Conservation (phyloP, 2,329 filamentous ascomycete genomes). For the Leptographium wingfieldii region DNA sequence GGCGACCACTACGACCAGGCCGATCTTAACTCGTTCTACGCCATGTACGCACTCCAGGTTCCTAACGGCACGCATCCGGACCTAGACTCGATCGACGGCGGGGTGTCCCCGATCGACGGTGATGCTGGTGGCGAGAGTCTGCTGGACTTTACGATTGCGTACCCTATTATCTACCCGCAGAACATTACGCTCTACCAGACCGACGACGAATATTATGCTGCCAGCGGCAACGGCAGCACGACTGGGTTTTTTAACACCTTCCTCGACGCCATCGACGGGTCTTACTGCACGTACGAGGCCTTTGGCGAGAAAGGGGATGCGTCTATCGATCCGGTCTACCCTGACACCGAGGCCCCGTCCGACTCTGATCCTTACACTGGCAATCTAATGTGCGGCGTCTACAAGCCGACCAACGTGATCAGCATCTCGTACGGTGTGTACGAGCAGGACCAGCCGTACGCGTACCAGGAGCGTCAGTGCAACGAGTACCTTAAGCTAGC, state of each 20-base stretch:
- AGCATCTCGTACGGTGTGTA: constrained; percentile 41
- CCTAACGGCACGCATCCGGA: constrained; percentile 31
- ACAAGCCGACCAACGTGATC: constrained; percentile 39
- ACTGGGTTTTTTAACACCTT: constrained; percentile 21
- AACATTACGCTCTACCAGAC: constrained; percentile 19
- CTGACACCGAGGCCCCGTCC: constrained; percentile 28
- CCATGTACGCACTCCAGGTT: constrained; percentile 9
- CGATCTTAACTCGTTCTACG: constrained; percentile 13
- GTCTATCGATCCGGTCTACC: constrained; percentile 32
- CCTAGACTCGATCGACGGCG: constrained; percentile 34
- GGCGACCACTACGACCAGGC: constrained; percentile 12
- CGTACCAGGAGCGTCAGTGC: constrained; percentile 39
- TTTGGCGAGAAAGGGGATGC: constrained; percentile 34
- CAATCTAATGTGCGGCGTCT: constrained; percentile 19
- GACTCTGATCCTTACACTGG: constrained; percentile 26
- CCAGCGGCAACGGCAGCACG: neutral
- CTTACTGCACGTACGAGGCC: constrained; percentile 34
- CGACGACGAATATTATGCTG: constrained; percentile 13
- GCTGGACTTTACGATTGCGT: constrained; percentile 33
- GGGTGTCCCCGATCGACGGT: constrained; percentile 29
- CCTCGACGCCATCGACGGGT: constrained; percentile 33
- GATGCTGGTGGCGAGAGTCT: constrained; percentile 21
- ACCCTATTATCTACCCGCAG: constrained; percentile 37
- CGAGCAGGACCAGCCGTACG: constrained; percentile 36
- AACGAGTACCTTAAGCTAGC: constrained; percentile 39